Base-by-base conservation (phyloP, 2,329 filamentous ascomycete species). In the Colletotrichum sp. region DNA sequence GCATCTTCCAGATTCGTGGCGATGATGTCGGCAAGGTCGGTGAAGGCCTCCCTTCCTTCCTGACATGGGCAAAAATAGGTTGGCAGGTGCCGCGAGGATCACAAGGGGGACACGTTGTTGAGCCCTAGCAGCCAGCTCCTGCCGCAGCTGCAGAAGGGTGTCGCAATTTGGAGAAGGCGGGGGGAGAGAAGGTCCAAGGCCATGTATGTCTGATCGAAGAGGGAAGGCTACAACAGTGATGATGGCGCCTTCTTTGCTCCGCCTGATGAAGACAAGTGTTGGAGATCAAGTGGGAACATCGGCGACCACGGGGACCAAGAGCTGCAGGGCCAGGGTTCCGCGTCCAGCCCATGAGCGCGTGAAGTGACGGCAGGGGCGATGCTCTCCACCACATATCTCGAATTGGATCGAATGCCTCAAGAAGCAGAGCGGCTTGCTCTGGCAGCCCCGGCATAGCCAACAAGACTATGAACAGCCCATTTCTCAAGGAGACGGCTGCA, bases 111-210 rank as follows among this genome's bases (percentile, higher is more conserved):
- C 67, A 59, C 38, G 31, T 73, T 59, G 31, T 33, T 12, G 43
- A n/a, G 33, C 51, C 34, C 54, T 15, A 36, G 16, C 11, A 57
- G 9, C 54, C 47, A n/a, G 36, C 11, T 51, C 51, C 13, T 63
- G 27, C 31, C n/a, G 31, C 27, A 51, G 31, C 51, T 64, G 27
- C 61, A 55, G 54, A 31, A 38, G 12, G 36, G 55, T 38, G 61
- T 71, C 63, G 34, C 24, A 70, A 59, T 36, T 66, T 58, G 61
- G 67, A 27, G 59, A 59, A 65, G 24, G 61, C 65, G 70, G 61
- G 36, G 34, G 51, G 15, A 34, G 34, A 15, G 21, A 16, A 27
- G 15, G n/a, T 9, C 59, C n/a, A 29, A 21, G 18, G 4, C 29
- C 29, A 29, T 59, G 29, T 33, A 33, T n/a, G 29, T 34, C 29